Percentiles rank a stretch among this genome's conserved stretches.
Evolutionary conservation across 768 basidiomycete species (phyloP).

Genomic region (Pleurotus pulmonarius): DNA sequence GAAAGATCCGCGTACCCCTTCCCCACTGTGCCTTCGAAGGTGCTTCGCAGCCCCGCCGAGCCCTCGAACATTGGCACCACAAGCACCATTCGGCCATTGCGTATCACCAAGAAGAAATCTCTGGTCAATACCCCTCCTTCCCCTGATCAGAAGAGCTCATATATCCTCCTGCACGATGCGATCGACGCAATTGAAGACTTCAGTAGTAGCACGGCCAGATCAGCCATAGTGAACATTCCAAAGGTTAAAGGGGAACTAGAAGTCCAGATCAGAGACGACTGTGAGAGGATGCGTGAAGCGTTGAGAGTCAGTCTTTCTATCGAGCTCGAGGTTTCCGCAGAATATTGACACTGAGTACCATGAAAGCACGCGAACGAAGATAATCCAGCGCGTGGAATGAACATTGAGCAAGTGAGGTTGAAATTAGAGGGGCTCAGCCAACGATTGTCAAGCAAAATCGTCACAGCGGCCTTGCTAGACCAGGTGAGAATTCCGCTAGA

Average conservation of each 20-base stretch:
- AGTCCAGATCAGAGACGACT: not conserved
- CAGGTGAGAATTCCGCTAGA: not conserved
- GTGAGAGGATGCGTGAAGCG: not conserved
- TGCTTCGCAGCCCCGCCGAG: no score
- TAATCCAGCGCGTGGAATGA: no score
- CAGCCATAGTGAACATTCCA: not conserved
- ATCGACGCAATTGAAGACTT: not conserved
- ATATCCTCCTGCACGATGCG: not conserved
- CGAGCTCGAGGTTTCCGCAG: no score
- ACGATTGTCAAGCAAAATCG: not conserved
- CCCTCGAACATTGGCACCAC: no score
- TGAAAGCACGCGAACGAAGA: no score
- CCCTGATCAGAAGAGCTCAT: no score
- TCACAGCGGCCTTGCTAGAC: slow-evolving; percentile 1
- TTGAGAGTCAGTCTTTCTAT: no score
- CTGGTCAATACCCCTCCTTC: no score
- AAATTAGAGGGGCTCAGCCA: not conserved
- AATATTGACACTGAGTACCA: no score
- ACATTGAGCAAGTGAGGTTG: no score
- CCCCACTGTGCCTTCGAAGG: no score
- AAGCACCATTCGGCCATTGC: not conserved
- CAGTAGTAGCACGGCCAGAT: not conserved
- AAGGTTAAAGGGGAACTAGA: not conserved
- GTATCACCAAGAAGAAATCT: slow-evolving; percentile 2
- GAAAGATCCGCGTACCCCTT: no score